These are phyloP conservation scores for Pichia sp. DNA, from an alignment of 1,139 yeast genomes.

Conservation along the genomic window DNA sequence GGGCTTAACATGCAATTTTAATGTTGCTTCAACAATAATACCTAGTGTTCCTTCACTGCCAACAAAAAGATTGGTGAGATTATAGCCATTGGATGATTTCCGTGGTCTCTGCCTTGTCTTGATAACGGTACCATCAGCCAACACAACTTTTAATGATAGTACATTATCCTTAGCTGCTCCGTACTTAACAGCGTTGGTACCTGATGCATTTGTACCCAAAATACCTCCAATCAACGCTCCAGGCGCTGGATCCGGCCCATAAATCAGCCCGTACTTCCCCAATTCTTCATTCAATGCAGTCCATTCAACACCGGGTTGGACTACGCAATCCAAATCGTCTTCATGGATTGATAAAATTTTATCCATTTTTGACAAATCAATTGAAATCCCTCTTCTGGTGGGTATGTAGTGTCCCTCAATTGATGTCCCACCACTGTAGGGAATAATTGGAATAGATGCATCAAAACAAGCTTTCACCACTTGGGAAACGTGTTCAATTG, in stretches of 20 bases:
- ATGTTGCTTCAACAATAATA: constrained; percentile 64
- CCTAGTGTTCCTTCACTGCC: constrained; percentile 80
- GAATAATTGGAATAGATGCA: constrained; percentile 63
- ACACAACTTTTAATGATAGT: constrained; percentile 58
- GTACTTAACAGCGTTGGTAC: constrained; percentile 68
- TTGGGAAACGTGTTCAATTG: constrained; percentile 61
- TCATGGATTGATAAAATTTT: constrained; percentile 45
- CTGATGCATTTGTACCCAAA: constrained; percentile 69
- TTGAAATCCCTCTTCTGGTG: constrained; percentile 55
- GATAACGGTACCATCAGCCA: constrained; percentile 72
- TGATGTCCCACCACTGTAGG: constrained; percentile 82
- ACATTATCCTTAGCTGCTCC: constrained; percentile 77
- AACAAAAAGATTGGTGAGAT: constrained; percentile 54
- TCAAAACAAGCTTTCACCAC: constrained; percentile 60
- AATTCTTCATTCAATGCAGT: constrained; percentile 56
- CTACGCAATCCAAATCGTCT: constrained; percentile 60
- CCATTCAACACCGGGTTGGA: constrained; percentile 78
- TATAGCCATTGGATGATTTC: constrained; percentile 74
- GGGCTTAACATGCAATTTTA: constrained; percentile 61
- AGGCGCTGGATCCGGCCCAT: constrained; percentile 81
- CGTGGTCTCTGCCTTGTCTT: constrained; percentile 69
- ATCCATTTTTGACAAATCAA: constrained; percentile 56
- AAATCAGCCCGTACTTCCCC: constrained; percentile 39
- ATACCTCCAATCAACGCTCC: constrained; percentile 75
- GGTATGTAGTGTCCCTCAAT: constrained; percentile 84